phyloP scores from a whole-genome alignment of 495 filamentous ascomycete species.

The Aspergillus bertholletiae region DNA sequence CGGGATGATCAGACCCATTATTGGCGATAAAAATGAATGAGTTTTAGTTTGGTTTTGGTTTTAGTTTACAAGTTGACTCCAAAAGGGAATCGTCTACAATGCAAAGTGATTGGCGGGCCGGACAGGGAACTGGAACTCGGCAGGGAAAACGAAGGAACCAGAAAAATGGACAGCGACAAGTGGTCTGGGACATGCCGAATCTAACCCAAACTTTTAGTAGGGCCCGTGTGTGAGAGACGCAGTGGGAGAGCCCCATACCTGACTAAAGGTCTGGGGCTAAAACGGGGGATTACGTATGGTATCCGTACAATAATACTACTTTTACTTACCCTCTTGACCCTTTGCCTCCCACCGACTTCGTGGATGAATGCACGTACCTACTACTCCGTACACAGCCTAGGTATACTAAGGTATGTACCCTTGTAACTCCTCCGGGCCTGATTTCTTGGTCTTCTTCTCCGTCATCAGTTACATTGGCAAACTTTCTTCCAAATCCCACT shows the following conservation, averaged over 20 bases:
- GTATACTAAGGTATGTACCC: too few species aligned
- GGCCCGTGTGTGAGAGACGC: constrained; percentile 14
- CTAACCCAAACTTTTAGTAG: constrained; percentile 13
- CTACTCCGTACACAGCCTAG: neutral
- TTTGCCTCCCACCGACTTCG: too few species aligned
- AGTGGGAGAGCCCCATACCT: constrained; percentile 18
- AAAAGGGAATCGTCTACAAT: neutral
- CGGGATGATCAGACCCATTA: constrained; percentile 22
- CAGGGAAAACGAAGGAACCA: constrained; percentile 9
- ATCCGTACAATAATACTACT: too few species aligned
- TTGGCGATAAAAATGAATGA: constrained; percentile 2
- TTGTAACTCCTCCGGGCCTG: neutral
- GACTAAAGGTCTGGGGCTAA: neutral
- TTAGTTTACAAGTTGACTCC: constrained; percentile 2
- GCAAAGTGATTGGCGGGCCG: constrained; percentile 7
- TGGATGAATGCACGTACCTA: neutral
- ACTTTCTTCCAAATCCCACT: neutral
- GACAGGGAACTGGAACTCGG: constrained; percentile 6
- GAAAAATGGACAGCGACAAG: constrained; percentile 2
- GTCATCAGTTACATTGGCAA: neutral
- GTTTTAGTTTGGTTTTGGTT: neutral
- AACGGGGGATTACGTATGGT: neutral
- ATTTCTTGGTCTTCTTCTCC: neutral
- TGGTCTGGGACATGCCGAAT: constrained; percentile 18
- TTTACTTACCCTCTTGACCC: too few species aligned